Conservation (phyloP, 1,139 yeast species). For the Candida frijolesensis region DNA sequence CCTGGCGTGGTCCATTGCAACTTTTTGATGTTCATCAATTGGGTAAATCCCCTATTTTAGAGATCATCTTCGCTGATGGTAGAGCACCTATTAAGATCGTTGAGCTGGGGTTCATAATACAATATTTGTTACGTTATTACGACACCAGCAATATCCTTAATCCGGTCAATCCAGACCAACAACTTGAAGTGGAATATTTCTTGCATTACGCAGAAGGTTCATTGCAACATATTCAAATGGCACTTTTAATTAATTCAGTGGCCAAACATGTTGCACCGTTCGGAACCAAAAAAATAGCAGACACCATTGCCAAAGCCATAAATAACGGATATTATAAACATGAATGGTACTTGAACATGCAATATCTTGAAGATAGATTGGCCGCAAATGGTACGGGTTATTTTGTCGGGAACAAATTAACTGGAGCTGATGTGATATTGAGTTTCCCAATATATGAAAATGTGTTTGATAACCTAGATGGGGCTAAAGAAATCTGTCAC, state of each 20-base stretch:
- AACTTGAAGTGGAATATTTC: slow-evolving; percentile 48
- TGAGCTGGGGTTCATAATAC: slow-evolving; percentile 52
- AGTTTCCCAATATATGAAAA: slow-evolving; percentile 49
- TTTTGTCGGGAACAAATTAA: slow-evolving; percentile 56
- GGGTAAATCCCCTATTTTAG: slow-evolving; percentile 59
- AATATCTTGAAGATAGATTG: slow-evolving; percentile 43
- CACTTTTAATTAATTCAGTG: slow-evolving; percentile 43
- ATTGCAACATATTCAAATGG: slow-evolving; percentile 47
- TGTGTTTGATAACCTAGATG: slow-evolving; percentile 43
- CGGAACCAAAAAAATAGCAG: slow-evolving; percentile 44
- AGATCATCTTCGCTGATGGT: slow-evolving; percentile 49
- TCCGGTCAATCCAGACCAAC: slow-evolving; percentile 33
- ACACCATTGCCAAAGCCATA: slow-evolving; percentile 42
- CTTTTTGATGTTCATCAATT: slow-evolving; percentile 55
- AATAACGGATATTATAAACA: slow-evolving; percentile 45
- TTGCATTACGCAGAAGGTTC: slow-evolving; percentile 62
- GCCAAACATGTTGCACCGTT: slow-evolving; percentile 49
- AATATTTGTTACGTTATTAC: slow-evolving; percentile 42
- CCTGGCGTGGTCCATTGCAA: slow-evolving; percentile 47
- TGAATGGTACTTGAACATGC: slow-evolving; percentile 44
- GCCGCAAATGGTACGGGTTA: slow-evolving; percentile 44
- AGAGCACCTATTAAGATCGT: slow-evolving; percentile 36
- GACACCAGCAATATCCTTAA: slow-evolving; percentile 38
- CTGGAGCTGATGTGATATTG: slow-evolving; percentile 62
- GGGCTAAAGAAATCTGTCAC: slow-evolving; percentile 36